Percentiles rank a stretch among this genome's conserved stretches.
Evolutionary conservation across 2,329 filamentous ascomycete species (phyloP).

Genomic region (Talaromyces funiculosus): DNA sequence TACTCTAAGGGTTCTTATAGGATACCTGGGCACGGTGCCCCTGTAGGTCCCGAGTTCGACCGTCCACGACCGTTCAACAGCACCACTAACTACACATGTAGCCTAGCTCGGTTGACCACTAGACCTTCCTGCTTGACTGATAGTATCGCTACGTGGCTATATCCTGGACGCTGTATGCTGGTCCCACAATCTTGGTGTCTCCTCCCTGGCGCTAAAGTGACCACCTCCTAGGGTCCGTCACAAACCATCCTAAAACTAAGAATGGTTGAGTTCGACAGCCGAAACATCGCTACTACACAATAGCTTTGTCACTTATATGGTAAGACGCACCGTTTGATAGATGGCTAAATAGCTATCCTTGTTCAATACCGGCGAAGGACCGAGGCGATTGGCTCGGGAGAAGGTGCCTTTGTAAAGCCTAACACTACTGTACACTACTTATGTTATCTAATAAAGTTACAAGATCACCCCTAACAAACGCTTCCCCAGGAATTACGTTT

Average conservation of each 20-base stretch:
- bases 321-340: not conserved
- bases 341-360: not conserved
- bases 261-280: slow-evolving; percentile 29
- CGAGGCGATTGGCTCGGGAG: not conserved
- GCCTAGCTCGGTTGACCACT: too few relatives aligned
- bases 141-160: slow-evolving; percentile 27
- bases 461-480: not conserved
- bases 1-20: not conserved
- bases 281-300: slow-evolving; percentile 16
- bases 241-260: slow-evolving; percentile 32
- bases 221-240: slow-evolving; percentile 30
- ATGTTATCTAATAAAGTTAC: not conserved
- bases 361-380: not conserved
- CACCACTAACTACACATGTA: too few relatives aligned
- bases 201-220: slow-evolving; percentile 19
- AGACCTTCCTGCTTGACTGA: slow-evolving; percentile 28
- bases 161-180: slow-evolving; percentile 30
- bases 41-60: slow-evolving; percentile 32
- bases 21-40: slow-evolving; percentile 25
- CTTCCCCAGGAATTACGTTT: not conserved
- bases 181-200: slow-evolving; percentile 24
- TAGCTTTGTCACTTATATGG: not conserved
- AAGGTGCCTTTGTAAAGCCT: not conserved
- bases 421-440: not conserved
- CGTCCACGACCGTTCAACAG: slow-evolving; percentile 35